Evolutionary conservation across 1,284 basidiomycete species (phyloP).

Genomic region (Trichosporon inkin): DNA sequence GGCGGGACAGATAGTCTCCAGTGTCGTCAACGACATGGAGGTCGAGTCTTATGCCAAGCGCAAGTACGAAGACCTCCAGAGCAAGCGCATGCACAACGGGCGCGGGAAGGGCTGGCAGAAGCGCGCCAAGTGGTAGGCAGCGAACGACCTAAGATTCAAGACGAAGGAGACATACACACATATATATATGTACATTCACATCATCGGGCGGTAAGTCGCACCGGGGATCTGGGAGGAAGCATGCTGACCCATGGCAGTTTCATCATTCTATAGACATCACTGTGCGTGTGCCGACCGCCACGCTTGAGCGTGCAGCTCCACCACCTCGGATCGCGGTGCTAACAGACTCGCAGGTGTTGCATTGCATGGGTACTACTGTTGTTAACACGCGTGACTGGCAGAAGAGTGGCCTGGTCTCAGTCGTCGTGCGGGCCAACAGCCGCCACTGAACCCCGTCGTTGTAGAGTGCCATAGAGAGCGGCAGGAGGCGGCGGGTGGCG

Average conservation of each 20-base stretch:
- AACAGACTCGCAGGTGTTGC: constrained; percentile 19
- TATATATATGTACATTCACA: not conserved
- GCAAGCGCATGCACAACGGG: constrained; percentile 65
- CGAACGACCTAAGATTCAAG: not conserved
- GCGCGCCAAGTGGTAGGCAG: constrained; percentile 52
- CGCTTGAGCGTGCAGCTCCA: not conserved
- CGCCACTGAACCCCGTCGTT: not conserved
- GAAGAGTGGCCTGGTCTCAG: not conserved
- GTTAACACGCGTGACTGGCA: not conserved
- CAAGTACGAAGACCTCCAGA: constrained; percentile 84
- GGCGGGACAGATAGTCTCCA: constrained; percentile 80
- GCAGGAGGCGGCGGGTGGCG: too few species aligned
- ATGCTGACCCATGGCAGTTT: constrained; percentile 14
- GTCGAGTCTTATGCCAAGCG: constrained; percentile 84
- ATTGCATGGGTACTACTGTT: constrained; percentile 21
- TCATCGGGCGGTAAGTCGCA: constrained; percentile 15
- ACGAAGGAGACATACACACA: not conserved
- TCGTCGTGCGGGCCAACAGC: not conserved
- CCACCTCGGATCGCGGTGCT: constrained; percentile 5
- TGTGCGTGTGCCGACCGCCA: constrained; percentile 19
- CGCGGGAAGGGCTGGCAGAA: constrained; percentile 68
- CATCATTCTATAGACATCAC: constrained; percentile 19
- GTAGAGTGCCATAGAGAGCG: not conserved
- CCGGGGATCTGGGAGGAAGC: not conserved
- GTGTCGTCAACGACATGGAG: constrained; percentile 80